Evolutionary conservation across 305 asterid species (phyloP), one percentile per base, ranked within the genome.

Genomic region (Fraxinus baroniana): DNA sequence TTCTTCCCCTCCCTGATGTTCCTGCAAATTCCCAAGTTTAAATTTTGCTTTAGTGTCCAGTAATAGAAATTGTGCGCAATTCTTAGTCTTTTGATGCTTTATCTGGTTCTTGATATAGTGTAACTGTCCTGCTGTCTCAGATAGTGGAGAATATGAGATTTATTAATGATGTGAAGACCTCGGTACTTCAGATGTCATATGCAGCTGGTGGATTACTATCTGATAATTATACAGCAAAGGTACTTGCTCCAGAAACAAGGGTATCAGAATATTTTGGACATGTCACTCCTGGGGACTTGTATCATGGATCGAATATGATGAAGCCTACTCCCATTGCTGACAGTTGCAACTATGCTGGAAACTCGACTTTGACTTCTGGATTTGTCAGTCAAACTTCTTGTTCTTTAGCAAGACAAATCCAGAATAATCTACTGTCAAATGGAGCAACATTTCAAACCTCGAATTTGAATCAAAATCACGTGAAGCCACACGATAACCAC

Each of bases 111-210:
- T 28, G 72, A 9, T 13, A 26, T 78, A 7, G 82, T 68, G 6
- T 72, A 37, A 3, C 7, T 33, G 18, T 41, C 70, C 70, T 87
- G 26, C 46, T 87, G 82, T 73, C 83, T 79, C 92, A 95, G 99
- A 89, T 95, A 76, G 79, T 86, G 90, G 99, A 94, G 91, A 90
- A 93, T 81, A 49, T 83, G 77, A 92, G 88, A 76, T 93, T 95
- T 77, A 82, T 95, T 39, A 90, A 91, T 76, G 94, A 94, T 17
- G 98, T 90, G 79, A 87, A 83, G 76, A 83, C 88, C 60, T 84
- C 93, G 84, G 68, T 95, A 85, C 88, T 83, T 87, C 94, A 95
- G 84, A 90, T 93, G 55, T 97, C 94, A 74, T 85, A 90, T 83
- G 92, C 87, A 33, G 89, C 95, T 46, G 95, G 95, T 7, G 90